phyloP scores from a whole-genome alignment of 2,329 filamentous ascomycete genomes.

The Gyromitra esculenta region DNA sequence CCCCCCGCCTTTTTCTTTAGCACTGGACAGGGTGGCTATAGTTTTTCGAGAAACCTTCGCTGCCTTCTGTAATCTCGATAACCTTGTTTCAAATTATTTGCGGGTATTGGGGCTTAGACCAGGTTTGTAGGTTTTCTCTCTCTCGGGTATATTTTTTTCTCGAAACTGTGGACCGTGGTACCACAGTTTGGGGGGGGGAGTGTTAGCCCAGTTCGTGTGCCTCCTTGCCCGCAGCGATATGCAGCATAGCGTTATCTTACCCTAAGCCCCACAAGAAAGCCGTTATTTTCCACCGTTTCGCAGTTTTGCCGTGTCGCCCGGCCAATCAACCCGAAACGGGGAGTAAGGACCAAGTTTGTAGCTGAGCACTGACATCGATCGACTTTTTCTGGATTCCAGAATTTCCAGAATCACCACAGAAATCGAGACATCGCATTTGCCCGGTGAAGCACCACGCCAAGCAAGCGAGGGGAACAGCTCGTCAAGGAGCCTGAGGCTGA shows the following conservation, averaged over 20 bases:
- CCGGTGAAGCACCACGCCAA: constrained; percentile 33
- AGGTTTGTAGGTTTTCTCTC: constrained; percentile 15
- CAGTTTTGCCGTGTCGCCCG: constrained; percentile 29
- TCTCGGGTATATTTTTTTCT: constrained; percentile 24
- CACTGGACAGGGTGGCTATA: constrained; percentile 16
- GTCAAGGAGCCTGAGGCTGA: constrained; percentile 27
- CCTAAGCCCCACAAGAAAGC: constrained; percentile 49
- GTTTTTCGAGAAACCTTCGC: constrained; percentile 28
- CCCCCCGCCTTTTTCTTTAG: constrained; percentile 25
- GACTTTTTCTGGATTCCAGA: constrained; percentile 44
- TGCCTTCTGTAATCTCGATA: constrained; percentile 28
- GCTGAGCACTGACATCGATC: constrained; percentile 49
- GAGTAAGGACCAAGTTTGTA: constrained; percentile 48
- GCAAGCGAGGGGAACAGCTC: constrained; percentile 28
- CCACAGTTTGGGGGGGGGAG: constrained; percentile 4
- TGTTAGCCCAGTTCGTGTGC: constrained; percentile 6
- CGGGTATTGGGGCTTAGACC: constrained; percentile 10
- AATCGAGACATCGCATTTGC: constrained; percentile 41
- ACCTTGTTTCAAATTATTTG: constrained; percentile 28
- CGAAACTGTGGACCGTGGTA: constrained; percentile 22
- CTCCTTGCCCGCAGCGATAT: constrained; percentile 23
- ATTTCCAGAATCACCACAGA: constrained; percentile 45
- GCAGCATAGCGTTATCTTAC: constrained; percentile 35
- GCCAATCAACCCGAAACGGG: constrained; percentile 50
- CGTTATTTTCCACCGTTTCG: constrained; percentile 38